These are phyloP conservation scores for Fusarium sororula DNA, from an alignment of 2,329 filamentous ascomycete genomes.

Conservation along the genomic window DNA sequence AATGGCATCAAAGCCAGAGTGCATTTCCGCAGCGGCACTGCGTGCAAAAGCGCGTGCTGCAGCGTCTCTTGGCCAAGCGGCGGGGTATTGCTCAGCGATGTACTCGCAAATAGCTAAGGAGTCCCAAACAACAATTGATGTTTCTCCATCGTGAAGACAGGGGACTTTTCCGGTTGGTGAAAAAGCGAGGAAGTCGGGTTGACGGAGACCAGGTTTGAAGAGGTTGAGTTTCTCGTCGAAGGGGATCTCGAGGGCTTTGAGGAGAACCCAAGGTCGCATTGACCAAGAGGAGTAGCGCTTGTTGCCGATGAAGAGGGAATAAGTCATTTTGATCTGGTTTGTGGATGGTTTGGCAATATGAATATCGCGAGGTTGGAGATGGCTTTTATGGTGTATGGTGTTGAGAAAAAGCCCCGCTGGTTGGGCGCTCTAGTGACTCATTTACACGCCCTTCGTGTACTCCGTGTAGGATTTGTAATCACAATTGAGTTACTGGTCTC, in stretches of 20 bases:
- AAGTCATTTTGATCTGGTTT: constrained; percentile 42
- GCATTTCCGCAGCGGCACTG: constrained; percentile 57
- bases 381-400: constrained; percentile 21
- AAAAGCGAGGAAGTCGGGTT: constrained; percentile 49
- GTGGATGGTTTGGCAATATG: accelerated
- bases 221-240: constrained; percentile 52
- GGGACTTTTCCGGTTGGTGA: constrained; percentile 56
- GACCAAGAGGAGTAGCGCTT: constrained; percentile 59
- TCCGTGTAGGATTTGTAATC: constrained; percentile 10
- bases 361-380: neutral
- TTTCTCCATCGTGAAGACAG: constrained; percentile 47
- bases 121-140: constrained; percentile 52
- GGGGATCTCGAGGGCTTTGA: constrained; percentile 54
- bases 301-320: constrained; percentile 54
- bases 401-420: neutral
- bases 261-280: constrained; percentile 56
- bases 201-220: constrained; percentile 45
- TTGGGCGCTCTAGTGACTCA: constrained; percentile 6
- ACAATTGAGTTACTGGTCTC: neutral
- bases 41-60: constrained; percentile 55
- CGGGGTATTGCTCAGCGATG: constrained; percentile 54
- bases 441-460: constrained; percentile 5
- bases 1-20: constrained; percentile 53
- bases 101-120: constrained; percentile 60
- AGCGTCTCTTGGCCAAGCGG: constrained; percentile 53